These are phyloP conservation scores for Trichomonas gallinae DNA, from an alignment of 208 protist species.

Conservation along the genomic window DNA sequence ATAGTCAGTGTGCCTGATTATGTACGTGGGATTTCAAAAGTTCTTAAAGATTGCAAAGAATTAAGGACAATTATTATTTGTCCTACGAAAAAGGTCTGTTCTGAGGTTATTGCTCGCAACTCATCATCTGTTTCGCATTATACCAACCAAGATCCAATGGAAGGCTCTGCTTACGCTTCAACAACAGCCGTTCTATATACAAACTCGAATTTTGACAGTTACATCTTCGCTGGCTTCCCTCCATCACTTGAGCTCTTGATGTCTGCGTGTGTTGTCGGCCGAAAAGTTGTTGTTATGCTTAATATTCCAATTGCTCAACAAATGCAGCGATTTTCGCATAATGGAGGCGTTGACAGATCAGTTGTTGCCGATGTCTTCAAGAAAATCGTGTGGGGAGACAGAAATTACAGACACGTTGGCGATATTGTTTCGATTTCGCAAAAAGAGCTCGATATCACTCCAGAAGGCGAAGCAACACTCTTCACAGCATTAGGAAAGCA, in stretches of 20 bases:
- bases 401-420: background rate
- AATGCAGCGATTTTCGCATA: background rate
- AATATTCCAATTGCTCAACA: background rate
- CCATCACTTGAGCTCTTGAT: background rate
- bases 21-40: background rate
- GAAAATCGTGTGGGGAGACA: background rate
- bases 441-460: background rate
- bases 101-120: background rate
- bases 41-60: background rate
- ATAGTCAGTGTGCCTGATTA: background rate
- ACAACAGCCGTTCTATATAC: background rate
- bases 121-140: background rate
- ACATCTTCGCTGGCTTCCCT: background rate
- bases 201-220: background rate
- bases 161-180: background rate
- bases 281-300: background rate
- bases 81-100: background rate
- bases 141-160: background rate
- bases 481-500: background rate
- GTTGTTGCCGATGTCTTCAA: background rate
- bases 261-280: background rate
- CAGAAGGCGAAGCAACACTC: background rate
- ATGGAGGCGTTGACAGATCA: background rate
- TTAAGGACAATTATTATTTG: background rate
- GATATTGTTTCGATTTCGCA: background rate